Conservation (phyloP, 495 filamentous ascomycete species). For the Daldinia childiae region DNA sequence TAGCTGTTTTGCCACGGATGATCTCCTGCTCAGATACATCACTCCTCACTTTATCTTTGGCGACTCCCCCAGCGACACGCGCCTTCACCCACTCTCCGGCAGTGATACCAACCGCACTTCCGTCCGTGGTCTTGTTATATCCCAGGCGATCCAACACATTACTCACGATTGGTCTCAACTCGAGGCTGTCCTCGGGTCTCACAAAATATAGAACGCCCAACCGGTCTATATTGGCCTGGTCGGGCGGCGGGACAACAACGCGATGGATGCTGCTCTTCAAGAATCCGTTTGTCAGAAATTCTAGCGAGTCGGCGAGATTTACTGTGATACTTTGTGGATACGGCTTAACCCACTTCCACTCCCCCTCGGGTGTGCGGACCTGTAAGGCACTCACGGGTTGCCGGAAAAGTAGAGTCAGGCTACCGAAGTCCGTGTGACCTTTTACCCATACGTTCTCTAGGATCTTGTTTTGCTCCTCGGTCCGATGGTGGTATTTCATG, state of each 20-base stretch:
- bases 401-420: constrained; percentile 63
- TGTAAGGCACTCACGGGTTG: constrained; percentile 64
- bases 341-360: constrained; percentile 63
- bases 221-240: constrained; percentile 62
- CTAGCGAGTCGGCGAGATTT: constrained; percentile 63
- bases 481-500: constrained; percentile 62
- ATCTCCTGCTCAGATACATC: constrained; percentile 43
- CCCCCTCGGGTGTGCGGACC: constrained; percentile 56
- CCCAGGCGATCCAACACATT: constrained; percentile 43
- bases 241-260: constrained; percentile 60
- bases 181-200: constrained; percentile 46
- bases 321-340: constrained; percentile 64
- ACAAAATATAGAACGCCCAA: constrained; percentile 62
- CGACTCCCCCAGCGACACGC: constrained; percentile 44
- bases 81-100: constrained; percentile 56
- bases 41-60: constrained; percentile 34
- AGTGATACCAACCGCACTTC: constrained; percentile 51
- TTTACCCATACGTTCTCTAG: constrained; percentile 49
- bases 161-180: constrained; percentile 49
- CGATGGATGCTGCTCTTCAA: constrained; percentile 64
- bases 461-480: constrained; percentile 51
- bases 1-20: constrained; percentile 42
- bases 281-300: constrained; percentile 59
- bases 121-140: constrained; percentile 48
- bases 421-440: constrained; percentile 68